Percentiles rank a stretch among this genome's conserved stretches.
Conservation (phyloP, 2,329 filamentous ascomycete genomes). For the Claviceps sp. region DNA sequence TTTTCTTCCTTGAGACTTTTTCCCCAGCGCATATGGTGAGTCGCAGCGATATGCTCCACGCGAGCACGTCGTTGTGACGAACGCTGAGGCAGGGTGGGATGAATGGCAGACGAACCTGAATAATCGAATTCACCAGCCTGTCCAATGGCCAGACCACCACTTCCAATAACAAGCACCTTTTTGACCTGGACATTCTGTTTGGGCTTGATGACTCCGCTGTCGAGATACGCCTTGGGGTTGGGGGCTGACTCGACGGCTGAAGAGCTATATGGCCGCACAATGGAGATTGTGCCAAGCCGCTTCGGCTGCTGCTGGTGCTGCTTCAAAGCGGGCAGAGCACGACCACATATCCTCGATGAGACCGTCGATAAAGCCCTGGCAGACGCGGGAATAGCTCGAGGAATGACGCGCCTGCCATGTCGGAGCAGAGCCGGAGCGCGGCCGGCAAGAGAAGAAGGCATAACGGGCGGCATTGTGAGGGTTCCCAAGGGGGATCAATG, state of each 20-base stretch:
- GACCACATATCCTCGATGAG: conserved; percentile 19
- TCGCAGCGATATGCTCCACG: not conserved
- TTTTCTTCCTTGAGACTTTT: not conserved
- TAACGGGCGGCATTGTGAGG: conserved; percentile 25
- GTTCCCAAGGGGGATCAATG: conserved; percentile 21
- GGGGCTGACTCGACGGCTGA: conserved; percentile 53
- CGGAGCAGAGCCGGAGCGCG: conserved; percentile 45
- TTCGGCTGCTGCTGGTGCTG: conserved; percentile 19
- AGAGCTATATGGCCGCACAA: conserved; percentile 27
- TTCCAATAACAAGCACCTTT: conserved; percentile 94
- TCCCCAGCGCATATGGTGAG: not conserved
- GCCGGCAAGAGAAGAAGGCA: conserved; percentile 33
- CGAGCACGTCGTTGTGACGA: not conserved
- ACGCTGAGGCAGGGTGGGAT: not conserved
- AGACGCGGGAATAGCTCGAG: conserved; percentile 28
- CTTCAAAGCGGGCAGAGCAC: conserved; percentile 19
- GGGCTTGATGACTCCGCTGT: conserved; percentile 75
- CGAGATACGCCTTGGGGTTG: conserved; percentile 74
- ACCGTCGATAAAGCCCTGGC: conserved; percentile 30
- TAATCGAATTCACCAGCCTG: conserved; percentile 98
- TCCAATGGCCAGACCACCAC: conserved; percentile 88
- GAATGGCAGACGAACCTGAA: conserved; percentile 52
- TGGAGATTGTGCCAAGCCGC: conserved; percentile 34
- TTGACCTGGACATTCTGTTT: conserved; percentile 76
- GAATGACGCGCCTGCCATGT: conserved; percentile 34